phyloP scores from a whole-genome alignment of 805 yeast species.

The Metahyphopichia silvanorum region DNA sequence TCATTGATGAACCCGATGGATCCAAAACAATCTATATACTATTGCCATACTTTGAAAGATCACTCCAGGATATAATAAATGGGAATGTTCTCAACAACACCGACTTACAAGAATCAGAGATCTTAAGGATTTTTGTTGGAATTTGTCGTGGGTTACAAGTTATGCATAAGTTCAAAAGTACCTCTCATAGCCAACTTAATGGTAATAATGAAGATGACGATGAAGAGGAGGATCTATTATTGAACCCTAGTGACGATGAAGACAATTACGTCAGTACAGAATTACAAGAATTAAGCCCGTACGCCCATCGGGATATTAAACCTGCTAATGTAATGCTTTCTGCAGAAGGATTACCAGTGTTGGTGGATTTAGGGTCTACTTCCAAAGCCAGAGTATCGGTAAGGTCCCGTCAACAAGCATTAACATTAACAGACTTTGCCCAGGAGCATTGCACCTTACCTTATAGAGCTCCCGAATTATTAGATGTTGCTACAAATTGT shows the following conservation, averaged over 20 bases:
- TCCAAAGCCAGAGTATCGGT: slow-evolving; percentile 55
- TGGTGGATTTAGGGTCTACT: slow-evolving; percentile 84
- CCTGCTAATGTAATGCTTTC: slow-evolving; percentile 87
- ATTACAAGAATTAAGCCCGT: slow-evolving; percentile 57
- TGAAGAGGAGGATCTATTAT: slow-evolving; percentile 22
- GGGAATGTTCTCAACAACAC: slow-evolving; percentile 54
- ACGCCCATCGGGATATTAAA: slow-evolving; percentile 83
- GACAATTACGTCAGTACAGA: slow-evolving; percentile 36
- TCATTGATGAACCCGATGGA: slow-evolving; percentile 75
- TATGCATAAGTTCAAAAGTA: slow-evolving; percentile 61
- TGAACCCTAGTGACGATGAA: slow-evolving; percentile 21
- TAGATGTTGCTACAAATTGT: slow-evolving; percentile 70
- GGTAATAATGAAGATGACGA: slow-evolving; percentile 15
- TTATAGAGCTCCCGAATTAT: slow-evolving; percentile 85
- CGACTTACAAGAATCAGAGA: slow-evolving; percentile 58
- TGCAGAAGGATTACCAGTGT: slow-evolving; percentile 69
- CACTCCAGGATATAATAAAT: slow-evolving; percentile 79
- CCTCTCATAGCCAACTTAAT: too few relatives aligned
- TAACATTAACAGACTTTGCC: slow-evolving; percentile 74
- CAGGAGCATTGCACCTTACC: slow-evolving; percentile 84
- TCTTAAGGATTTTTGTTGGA: slow-evolving; percentile 61
- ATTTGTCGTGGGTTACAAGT: slow-evolving; percentile 70
- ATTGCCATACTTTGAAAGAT: slow-evolving; percentile 70
- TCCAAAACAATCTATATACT: slow-evolving; percentile 74
- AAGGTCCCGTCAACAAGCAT: slow-evolving; percentile 63